A percentile compares a stretch with the other conserved stretches of the same genome.
phyloP scores from a whole-genome alignment of 331 rosid genomes.

The Quercus lobata region DNA sequence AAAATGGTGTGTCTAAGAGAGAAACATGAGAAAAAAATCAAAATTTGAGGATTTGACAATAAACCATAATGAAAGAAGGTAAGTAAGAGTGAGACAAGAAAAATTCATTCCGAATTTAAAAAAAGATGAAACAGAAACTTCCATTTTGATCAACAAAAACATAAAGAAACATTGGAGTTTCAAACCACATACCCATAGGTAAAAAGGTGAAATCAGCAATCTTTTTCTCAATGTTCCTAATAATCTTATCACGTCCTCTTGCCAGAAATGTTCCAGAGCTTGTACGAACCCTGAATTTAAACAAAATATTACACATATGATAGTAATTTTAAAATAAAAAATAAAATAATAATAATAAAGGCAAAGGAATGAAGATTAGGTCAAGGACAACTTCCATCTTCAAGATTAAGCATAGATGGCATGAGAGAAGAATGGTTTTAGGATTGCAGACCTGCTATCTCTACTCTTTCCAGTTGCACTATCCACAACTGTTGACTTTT shows the following conservation, averaged over 20 bases:
- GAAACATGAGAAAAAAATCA: background rate
- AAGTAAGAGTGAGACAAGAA: background rate
- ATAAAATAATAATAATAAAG: background rate
- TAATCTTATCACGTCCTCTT: constrained; percentile 84
- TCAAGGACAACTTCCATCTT: constrained; percentile 4
- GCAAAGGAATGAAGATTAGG: background rate
- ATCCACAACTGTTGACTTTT: constrained; percentile 85
- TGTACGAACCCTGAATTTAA: constrained; percentile 75
- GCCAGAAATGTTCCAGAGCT: constrained; percentile 92
- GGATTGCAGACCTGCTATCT: constrained; percentile 82
- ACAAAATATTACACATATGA: background rate
- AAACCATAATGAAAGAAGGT: background rate
- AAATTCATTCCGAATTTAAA: background rate
- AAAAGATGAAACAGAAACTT: background rate
- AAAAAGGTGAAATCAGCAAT: constrained; percentile 86
- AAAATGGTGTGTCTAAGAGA: background rate
- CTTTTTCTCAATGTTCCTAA: constrained; percentile 76
- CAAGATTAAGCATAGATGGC: constrained; percentile 12
- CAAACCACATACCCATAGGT: constrained; percentile 63
- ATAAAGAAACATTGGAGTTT: background rate
- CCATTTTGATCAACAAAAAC: background rate
- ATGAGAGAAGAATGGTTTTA: background rate
- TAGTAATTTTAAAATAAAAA: background rate
- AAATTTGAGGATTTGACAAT: background rate
- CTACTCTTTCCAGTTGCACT: constrained; percentile 90